Base-by-base conservation (phyloP, 768 basidiomycete genomes). In the Lactarius evosmus region DNA sequence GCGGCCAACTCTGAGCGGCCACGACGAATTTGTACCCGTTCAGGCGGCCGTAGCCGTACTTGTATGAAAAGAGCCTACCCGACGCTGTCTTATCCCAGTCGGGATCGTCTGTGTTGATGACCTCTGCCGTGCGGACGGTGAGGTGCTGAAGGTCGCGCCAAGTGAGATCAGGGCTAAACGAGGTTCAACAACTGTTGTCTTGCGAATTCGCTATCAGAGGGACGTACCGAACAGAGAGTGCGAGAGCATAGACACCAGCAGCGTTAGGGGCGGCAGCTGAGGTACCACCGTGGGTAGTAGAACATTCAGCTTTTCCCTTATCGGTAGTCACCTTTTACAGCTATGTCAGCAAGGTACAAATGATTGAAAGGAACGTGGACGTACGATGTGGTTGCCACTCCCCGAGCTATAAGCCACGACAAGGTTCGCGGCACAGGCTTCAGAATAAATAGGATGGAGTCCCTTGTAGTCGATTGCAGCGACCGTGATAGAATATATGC, bases 191-290 rank as follows among this genome's bases (percentile, higher is more conserved):
- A 58, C 57, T 54, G 44, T 30, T 12, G 34, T 33, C 52, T 7
- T 11, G 51, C 34, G 29, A 25, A 11, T 14, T 60, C 68, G n/a
- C 32, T 19, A 40, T 17, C 11, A 32, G 56, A 38, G 54, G 60
- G 22, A 72, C 82, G 61, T 70, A 94, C 93, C 95, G 83, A 62
- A 84, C 91, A 76, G 93, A 81, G 17, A 99, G 78, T 7, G 93
- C 93, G 12, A 99, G 83, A 25, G 95, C 91, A 72, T 96, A 88
- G 41, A 98, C 91, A 30, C 94, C 97, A 16, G 88, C 95, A 29
- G 94, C 97, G 67, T 98, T 92, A 7, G 97, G 97, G 7, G 97
- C 97, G 5, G 97, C 97, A 27, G 97, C 97, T 17, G 96, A 98
- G 1, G 97, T 99, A 17, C 97, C 97, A 27, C 97, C 97, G 71